Conservation (phyloP, 768 basidiomycete species). For the Asterophora lycoperdoides region DNA sequence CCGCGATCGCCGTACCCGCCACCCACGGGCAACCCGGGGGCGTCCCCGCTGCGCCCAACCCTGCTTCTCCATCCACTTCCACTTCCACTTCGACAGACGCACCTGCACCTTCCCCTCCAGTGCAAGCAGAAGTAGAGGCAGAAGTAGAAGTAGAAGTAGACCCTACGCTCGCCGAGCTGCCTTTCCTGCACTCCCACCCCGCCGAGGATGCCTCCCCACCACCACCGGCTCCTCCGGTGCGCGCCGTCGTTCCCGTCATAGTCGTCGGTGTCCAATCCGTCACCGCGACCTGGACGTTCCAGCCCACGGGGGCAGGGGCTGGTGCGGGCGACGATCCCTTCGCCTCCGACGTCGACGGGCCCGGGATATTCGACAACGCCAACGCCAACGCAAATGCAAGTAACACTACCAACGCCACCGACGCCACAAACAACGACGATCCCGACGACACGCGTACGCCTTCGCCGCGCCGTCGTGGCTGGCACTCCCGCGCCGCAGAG, state of each 20-base stretch:
- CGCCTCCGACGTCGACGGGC: too few species aligned
- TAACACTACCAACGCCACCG: background rate
- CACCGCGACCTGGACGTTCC: conserved; percentile 39
- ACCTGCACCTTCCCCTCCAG: conserved; percentile 6
- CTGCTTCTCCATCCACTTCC: conserved; percentile 10
- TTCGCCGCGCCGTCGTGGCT: conserved; percentile 23
- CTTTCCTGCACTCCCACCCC: conserved; percentile 12
- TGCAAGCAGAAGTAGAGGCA: background rate
- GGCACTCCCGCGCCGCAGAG: conserved; percentile 63
- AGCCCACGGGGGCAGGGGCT: conserved; percentile 10
- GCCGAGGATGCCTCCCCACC: too few species aligned
- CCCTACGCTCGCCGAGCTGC: conserved; percentile 16
- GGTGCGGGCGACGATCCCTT: background rate
- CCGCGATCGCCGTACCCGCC: conserved; percentile 46
- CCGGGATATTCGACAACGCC: too few species aligned
- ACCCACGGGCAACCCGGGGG: background rate
- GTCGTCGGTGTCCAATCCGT: conserved; percentile 81
- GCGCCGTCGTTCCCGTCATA: conserved; percentile 77
- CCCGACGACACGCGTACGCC: too few species aligned
- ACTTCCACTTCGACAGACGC: too few species aligned
- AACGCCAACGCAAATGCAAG: background rate
- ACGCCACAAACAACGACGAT: too few species aligned
- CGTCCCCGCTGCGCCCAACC: conserved; percentile 13
- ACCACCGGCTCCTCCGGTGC: background rate
- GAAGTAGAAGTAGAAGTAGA: conserved; percentile 4